A percentile compares a stretch with the other conserved stretches of the same genome.
These are phyloP conservation scores for Aspergillus sp. DNA, from an alignment of 2,329 filamentous ascomycete species.

Conservation along the genomic window DNA sequence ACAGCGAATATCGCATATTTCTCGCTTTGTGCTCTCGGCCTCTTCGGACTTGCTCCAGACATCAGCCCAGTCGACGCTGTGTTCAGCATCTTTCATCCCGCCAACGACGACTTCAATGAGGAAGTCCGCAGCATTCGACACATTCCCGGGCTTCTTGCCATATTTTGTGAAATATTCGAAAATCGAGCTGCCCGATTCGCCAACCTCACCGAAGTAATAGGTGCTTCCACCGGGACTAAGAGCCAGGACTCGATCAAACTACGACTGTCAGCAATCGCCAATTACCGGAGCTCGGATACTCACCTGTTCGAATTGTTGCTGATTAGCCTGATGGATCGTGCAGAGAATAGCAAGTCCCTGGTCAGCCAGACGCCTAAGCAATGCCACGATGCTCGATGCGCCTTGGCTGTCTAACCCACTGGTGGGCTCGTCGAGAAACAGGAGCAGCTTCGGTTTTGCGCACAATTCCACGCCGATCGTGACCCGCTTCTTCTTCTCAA, in stretches of 20 bases:
- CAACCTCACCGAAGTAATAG: conserved; percentile 60
- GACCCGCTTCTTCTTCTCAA: conserved; percentile 58
- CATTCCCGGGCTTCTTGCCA: conserved; percentile 51
- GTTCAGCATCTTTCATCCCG: conserved; percentile 40
- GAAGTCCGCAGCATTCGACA: conserved; percentile 52
- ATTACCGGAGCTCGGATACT: not conserved
- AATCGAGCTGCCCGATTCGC: conserved; percentile 51
- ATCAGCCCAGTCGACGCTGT: conserved; percentile 55
- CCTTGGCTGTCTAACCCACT: conserved; percentile 55
- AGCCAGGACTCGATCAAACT: conserved; percentile 60
- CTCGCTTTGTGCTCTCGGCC: conserved; percentile 45
- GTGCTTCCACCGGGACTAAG: conserved; percentile 57
- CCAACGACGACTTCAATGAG: conserved; percentile 52
- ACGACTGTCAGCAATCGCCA: conserved; percentile 19
- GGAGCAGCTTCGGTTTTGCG: conserved; percentile 52
- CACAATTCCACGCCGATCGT: conserved; percentile 63
- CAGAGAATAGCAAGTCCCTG: conserved; percentile 59
- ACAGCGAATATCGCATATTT: conserved; percentile 50
- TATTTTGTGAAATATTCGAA: conserved; percentile 55
- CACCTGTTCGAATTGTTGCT: conserved; percentile 46
- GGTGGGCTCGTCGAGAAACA: conserved; percentile 61
- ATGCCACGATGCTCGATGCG: conserved; percentile 53
- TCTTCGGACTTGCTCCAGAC: conserved; percentile 57
- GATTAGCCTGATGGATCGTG: conserved; percentile 60
- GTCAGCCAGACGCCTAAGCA: conserved; percentile 52